These are phyloP conservation scores for Halenospora varia DNA, from an alignment of 495 filamentous ascomycete genomes.

Conservation along the genomic window DNA sequence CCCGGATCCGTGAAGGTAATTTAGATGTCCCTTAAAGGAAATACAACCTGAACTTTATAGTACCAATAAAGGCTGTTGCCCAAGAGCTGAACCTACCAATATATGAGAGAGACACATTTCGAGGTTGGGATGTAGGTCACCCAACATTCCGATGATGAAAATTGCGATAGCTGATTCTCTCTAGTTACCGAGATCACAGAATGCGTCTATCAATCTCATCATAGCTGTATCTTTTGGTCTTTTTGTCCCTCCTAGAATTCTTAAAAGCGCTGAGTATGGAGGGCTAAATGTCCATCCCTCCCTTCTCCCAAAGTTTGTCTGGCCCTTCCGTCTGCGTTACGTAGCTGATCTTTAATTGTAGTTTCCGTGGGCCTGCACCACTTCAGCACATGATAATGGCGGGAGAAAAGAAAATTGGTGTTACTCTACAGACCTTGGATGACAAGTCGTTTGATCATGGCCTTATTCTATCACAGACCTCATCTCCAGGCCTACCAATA, in stretches of 20 bases:
- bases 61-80: conserved; percentile 69
- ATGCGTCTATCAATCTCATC: conserved; percentile 67
- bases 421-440: conserved; percentile 83
- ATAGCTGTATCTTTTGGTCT: conserved; percentile 96
- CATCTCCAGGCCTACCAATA: conserved; percentile 46
- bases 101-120: conserved; percentile 76
- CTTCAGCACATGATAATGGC: conserved; percentile 59
- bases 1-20: conserved; percentile 54
- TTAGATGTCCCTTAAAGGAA: conserved; percentile 3
- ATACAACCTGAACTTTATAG: conserved; percentile 27
- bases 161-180: background rate
- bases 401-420: conserved; percentile 46
- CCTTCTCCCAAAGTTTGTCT: conserved; percentile 75
- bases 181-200: conserved; percentile 53
- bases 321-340: background rate
- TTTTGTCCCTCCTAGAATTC: conserved; percentile 73
- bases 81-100: conserved; percentile 56
- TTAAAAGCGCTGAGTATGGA: conserved; percentile 67
- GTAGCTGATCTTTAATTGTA: conserved; percentile 26
- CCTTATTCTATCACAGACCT: conserved; percentile 56
- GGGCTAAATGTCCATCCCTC: conserved; percentile 95
- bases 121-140: conserved; percentile 63
- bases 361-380: conserved; percentile 62
- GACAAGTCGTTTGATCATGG: conserved; percentile 72
- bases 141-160: background rate